Percentiles rank a stretch among this genome's conserved stretches.
These are phyloP conservation scores for Aspergillus fischeri DNA, from an alignment of 2,329 filamentous ascomycete genomes.

Conservation along the genomic window DNA sequence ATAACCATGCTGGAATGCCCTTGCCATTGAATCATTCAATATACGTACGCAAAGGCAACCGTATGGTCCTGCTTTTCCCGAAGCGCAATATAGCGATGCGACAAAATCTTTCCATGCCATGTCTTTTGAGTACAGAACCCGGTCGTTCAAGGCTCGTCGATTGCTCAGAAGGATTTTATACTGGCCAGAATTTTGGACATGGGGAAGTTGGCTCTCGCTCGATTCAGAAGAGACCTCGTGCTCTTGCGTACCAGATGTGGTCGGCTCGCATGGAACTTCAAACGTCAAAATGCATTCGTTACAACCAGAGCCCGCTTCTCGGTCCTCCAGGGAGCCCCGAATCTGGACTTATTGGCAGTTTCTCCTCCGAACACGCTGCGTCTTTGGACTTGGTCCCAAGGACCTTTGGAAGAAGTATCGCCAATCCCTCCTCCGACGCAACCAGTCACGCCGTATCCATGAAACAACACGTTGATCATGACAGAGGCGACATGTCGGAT, in stretches of 20 bases:
- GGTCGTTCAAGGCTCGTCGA: not conserved
- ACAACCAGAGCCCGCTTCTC: conserved; percentile 17
- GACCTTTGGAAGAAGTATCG: not conserved
- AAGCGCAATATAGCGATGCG: not conserved
- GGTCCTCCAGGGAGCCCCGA: conserved; percentile 36
- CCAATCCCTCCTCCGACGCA: not conserved
- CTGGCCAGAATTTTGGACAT: not conserved
- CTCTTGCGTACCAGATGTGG: conserved; percentile 33
- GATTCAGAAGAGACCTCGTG: not conserved
- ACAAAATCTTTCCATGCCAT: conserved; percentile 16
- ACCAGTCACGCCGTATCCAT: not conserved
- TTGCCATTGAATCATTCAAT: not conserved
- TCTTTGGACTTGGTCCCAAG: not conserved
- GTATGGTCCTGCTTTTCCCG: not conserved
- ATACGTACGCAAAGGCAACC: not conserved
- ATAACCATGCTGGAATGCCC: not conserved
- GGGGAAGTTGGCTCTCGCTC: not conserved
- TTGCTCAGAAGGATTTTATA: not conserved
- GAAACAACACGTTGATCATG: not conserved
- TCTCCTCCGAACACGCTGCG: conserved; percentile 11
- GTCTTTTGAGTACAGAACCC: conserved; percentile 3
- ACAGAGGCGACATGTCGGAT: too few relatives aligned
- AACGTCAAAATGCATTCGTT: conserved; percentile 9
- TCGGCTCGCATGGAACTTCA: conserved; percentile 36
- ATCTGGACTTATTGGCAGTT: conserved; percentile 23